Conservation (phyloP, 2,329 filamentous ascomycete species). For the Colletotrichum acutatum region DNA sequence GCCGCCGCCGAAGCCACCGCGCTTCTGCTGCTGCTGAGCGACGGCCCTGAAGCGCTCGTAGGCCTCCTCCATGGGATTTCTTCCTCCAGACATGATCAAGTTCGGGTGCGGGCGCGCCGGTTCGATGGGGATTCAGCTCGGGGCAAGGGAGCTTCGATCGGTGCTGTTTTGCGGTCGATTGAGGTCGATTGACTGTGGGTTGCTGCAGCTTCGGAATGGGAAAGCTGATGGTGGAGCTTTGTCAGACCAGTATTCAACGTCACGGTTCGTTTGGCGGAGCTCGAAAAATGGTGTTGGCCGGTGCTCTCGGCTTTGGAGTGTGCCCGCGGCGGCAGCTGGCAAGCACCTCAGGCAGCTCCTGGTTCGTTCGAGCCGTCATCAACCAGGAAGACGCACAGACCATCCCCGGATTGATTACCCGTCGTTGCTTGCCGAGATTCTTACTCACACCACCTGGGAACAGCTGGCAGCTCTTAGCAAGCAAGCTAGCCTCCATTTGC, state of each 20-base stretch:
- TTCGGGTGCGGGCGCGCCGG: background rate
- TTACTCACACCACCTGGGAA: background rate
- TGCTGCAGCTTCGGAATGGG: slow-evolving; percentile 8
- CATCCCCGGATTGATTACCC: background rate
- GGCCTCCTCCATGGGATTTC: slow-evolving; percentile 60
- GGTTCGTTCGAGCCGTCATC: slow-evolving; percentile 1
- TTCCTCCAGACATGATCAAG: slow-evolving; percentile 35
- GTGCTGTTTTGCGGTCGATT: background rate
- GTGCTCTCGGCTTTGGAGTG: slow-evolving; percentile 24
- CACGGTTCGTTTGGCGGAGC: slow-evolving; percentile 30
- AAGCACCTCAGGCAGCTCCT: slow-evolving; percentile 17
- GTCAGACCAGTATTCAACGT: slow-evolving; percentile 29
- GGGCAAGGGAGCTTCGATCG: background rate
- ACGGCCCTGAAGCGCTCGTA: slow-evolving; percentile 62
- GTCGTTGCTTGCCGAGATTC: no score
- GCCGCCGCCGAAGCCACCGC: slow-evolving; percentile 53
- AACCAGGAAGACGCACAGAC: background rate
- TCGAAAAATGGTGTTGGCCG: slow-evolving; percentile 33
- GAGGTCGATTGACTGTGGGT: background rate
- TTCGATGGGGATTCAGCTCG: background rate
- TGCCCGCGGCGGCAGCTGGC: slow-evolving; percentile 1
- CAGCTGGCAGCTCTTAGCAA: background rate
- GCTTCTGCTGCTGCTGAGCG: slow-evolving; percentile 52
- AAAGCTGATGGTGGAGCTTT: slow-evolving; percentile 32
- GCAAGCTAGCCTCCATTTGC: no score